A percentile compares a stretch with the other conserved stretches of the same genome.
These are phyloP conservation scores for Scedosporium boydii DNA, from an alignment of 2,329 filamentous ascomycete genomes.

Conservation along the genomic window DNA sequence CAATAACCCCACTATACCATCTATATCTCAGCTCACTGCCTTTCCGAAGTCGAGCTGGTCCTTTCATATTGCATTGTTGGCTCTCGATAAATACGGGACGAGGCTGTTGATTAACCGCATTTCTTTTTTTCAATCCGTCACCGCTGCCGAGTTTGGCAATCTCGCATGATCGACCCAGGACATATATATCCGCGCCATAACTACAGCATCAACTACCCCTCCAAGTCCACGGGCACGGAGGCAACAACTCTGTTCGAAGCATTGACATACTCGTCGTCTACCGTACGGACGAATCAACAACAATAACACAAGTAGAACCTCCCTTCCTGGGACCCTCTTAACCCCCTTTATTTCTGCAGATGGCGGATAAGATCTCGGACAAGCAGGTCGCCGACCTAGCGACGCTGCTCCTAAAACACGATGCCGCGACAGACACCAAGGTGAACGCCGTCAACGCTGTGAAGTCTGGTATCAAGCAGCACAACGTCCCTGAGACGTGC, in stretches of 20 bases:
- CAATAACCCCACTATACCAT: background rate
- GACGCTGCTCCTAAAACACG: slow-evolving; percentile 41
- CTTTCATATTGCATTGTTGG: background rate
- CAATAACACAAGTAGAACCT: background rate
- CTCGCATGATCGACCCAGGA: background rate
- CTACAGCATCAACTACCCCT: background rate
- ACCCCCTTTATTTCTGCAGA: slow-evolving; percentile 11
- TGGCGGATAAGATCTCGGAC: slow-evolving; percentile 51
- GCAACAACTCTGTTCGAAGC: background rate
- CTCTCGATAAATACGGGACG: background rate
- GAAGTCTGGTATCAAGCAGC: slow-evolving; percentile 87
- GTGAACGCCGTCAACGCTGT: slow-evolving; percentile 61
- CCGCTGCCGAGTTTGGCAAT: background rate
- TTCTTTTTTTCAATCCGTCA: background rate
- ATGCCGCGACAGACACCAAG: slow-evolving; percentile 60
- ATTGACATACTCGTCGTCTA: background rate
- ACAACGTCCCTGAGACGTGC: slow-evolving; percentile 69
- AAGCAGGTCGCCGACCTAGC: slow-evolving; percentile 47
- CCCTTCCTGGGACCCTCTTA: background rate
- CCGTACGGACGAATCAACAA: background rate
- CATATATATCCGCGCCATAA: background rate
- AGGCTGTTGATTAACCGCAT: background rate
- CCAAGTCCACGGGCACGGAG: background rate
- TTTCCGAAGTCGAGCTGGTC: no score
- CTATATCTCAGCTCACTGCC: background rate